These are phyloP conservation scores for Microdochium bolleyi DNA, from an alignment of 2,329 filamentous ascomycete genomes.

Conservation along the genomic window DNA sequence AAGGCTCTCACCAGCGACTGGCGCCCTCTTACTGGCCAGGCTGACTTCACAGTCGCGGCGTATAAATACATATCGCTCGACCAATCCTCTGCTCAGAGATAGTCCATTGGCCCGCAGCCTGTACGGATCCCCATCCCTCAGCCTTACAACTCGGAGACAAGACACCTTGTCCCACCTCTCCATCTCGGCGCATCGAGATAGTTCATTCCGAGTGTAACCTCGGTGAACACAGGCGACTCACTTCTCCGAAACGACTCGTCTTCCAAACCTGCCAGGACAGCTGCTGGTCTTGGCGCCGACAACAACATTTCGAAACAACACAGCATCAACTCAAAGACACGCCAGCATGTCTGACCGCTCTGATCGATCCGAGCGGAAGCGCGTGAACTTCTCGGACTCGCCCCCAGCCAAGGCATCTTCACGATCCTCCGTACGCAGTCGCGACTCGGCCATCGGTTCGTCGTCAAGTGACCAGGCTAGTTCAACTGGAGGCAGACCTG, in stretches of 20 bases:
- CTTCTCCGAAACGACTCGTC: background rate
- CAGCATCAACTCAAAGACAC: background rate
- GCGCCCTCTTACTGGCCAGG: background rate
- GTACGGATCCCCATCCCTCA: background rate
- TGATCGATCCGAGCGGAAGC: constrained; percentile 5
- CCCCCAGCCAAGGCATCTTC: constrained; percentile 6
- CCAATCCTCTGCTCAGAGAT: background rate
- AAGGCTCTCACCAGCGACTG: background rate
- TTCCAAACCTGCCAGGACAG: background rate
- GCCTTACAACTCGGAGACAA: background rate
- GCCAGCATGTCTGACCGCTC: background rate
- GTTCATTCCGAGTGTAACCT: background rate
- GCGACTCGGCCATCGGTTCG: constrained; percentile 15
- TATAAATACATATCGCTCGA: background rate
- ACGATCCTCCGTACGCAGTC: constrained; percentile 7
- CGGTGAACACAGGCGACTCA: background rate
- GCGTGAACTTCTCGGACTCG: constrained; percentile 12
- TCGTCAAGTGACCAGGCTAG: constrained; percentile 19
- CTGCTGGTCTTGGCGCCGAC: background rate
- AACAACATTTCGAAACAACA: background rate
- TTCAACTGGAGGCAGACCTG: constrained; percentile 15
- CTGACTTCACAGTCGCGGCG: background rate
- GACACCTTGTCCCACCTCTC: background rate
- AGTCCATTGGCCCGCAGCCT: background rate
- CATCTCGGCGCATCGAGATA: background rate